Conservation (phyloP, 371 early-diverging fungal species). For the Apophysomyces variabilis region DNA sequence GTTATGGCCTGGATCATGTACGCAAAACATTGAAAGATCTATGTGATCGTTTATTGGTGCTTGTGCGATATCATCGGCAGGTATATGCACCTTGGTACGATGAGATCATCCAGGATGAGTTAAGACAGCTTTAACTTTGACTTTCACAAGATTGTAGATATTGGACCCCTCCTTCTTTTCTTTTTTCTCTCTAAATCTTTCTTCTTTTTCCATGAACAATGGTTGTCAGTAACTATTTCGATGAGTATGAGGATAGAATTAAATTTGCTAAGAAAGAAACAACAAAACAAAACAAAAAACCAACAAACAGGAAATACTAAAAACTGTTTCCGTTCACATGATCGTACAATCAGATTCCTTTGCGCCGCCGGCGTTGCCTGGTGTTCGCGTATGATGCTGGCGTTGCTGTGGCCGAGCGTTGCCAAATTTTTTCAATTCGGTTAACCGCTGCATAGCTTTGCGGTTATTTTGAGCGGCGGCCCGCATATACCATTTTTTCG, state of each 20-base stretch:
- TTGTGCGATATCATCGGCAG: slow-evolving; percentile 69
- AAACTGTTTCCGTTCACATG: slow-evolving; percentile 31
- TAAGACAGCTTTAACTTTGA: slow-evolving; percentile 6
- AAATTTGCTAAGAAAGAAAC: not conserved
- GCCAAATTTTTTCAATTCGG: slow-evolving; percentile 73
- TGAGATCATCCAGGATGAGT: slow-evolving; percentile 45
- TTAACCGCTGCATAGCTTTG: slow-evolving; percentile 74
- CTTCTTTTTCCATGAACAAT: not conserved
- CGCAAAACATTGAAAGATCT: slow-evolving; percentile 57
- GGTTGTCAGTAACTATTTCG: slow-evolving; percentile 1
- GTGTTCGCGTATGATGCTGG: slow-evolving; percentile 40
- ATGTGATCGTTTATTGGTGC: slow-evolving; percentile 42
- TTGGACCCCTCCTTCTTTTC: not conserved
- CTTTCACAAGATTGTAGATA: not conserved
- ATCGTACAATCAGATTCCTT: slow-evolving; percentile 50
- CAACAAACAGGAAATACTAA: not conserved
- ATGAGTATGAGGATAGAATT: slow-evolving; percentile 4
- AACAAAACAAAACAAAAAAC: not conserved
- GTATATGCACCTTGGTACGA: slow-evolving; percentile 73
- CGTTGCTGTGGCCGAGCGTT: slow-evolving; percentile 33
- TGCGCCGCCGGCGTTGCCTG: slow-evolving; percentile 25
- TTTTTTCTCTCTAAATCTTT: not conserved
- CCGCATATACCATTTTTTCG: slow-evolving; percentile 77
- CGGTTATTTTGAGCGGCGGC: slow-evolving; percentile 78
- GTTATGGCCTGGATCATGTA: slow-evolving; percentile 68